These are phyloP conservation scores for Berberis vulgaris DNA, from an alignment of 164 flowering plant genomes.

Conservation along the genomic window DNA sequence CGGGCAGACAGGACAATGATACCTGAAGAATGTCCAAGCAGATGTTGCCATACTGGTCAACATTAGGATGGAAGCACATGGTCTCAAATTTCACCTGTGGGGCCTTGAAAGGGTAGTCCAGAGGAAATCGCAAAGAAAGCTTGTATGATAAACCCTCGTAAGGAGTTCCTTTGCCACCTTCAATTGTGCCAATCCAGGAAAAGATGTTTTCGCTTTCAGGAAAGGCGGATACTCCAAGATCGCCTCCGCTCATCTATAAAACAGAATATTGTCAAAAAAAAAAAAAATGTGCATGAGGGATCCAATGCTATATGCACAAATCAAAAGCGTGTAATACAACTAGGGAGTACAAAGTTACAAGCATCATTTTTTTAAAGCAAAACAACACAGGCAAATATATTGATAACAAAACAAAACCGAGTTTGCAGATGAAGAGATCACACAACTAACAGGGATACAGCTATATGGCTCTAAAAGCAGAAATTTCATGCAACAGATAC, in stretches of 20 bases:
- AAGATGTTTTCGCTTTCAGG: constrained; percentile 68
- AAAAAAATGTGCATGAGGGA: not conserved
- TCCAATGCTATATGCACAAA: no score
- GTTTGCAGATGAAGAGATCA: no score
- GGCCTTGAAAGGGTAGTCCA: constrained; percentile 77
- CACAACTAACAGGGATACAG: no score
- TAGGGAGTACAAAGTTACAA: no score
- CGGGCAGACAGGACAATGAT: constrained; percentile 2
- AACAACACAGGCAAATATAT: no score
- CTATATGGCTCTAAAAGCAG: no score
- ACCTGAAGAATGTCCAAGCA: constrained; percentile 82
- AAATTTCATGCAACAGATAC: no score
- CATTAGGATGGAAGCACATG: constrained; percentile 75
- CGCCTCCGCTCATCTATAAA: constrained; percentile 54
- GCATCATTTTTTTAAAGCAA: no score
- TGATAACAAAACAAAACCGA: no score
- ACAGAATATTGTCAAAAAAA: not conserved
- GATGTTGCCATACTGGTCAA: constrained; percentile 69
- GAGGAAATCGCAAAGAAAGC: constrained; percentile 54
- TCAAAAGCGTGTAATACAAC: no score
- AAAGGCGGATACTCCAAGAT: constrained; percentile 65
- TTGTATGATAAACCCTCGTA: constrained; percentile 63
- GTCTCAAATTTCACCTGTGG: constrained; percentile 71
- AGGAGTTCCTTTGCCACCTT: constrained; percentile 57
- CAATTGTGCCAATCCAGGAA: constrained; percentile 66